Conservation (phyloP, 768 basidiomycete genomes). For the Stropharia rugosoannulata region DNA sequence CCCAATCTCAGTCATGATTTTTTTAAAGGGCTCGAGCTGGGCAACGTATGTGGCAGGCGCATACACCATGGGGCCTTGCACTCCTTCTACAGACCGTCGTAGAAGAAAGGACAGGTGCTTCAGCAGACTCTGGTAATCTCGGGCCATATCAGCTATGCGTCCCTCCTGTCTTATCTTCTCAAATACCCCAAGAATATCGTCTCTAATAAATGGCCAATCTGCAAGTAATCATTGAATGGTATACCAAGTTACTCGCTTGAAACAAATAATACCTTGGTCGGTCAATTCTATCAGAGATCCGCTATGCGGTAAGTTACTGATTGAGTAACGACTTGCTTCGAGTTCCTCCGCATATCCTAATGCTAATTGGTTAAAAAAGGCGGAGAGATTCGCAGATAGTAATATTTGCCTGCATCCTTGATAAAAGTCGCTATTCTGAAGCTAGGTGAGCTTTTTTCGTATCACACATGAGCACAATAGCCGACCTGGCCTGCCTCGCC, state of each 20-base stretch:
- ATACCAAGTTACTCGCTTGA: constrained; percentile 11
- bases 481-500: too few relatives aligned
- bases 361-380: too few relatives aligned
- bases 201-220: constrained; percentile 26
- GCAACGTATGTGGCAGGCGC: constrained; percentile 17
- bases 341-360: too few relatives aligned
- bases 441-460: too few relatives aligned
- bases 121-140: neutral
- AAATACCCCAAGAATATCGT: constrained; percentile 16
- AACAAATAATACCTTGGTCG: constrained; percentile 17
- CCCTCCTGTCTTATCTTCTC: constrained; percentile 11
- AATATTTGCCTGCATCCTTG: too few relatives aligned
- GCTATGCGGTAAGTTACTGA: too few relatives aligned
- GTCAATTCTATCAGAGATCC: too few relatives aligned
- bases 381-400: too few relatives aligned
- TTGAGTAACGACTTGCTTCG: too few relatives aligned
- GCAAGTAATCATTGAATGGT: neutral
- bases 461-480: too few relatives aligned
- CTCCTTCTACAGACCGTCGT: neutral
- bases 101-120: neutral
- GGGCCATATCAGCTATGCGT: neutral
- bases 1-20: too few relatives aligned
- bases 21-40: constrained; percentile 16
- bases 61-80: constrained; percentile 1
- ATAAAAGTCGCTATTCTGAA: too few relatives aligned